Evolutionary conservation across 805 yeast species (phyloP).

Genomic region (Candida adriatica): DNA sequence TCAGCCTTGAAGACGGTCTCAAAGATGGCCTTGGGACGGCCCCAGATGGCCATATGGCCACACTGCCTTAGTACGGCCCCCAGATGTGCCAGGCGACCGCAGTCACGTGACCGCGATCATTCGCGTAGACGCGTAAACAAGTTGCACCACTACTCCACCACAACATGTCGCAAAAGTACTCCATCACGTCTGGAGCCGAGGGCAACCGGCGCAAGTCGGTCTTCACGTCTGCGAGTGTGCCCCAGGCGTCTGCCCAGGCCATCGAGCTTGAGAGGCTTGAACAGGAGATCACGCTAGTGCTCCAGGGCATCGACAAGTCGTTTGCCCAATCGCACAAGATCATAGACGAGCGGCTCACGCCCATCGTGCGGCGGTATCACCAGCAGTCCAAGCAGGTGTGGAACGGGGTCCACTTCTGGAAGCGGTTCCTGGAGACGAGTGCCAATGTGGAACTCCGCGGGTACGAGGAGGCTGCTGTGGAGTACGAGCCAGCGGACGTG

Average conservation of each 20-base stretch:
- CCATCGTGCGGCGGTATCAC: slow-evolving; percentile 57
- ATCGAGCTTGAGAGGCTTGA: slow-evolving; percentile 55
- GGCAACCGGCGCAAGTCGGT: slow-evolving; percentile 22
- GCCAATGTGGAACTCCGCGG: slow-evolving; percentile 58
- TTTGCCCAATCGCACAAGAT: slow-evolving; percentile 60
- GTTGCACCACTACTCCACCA: too few species aligned
- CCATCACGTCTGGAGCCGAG: slow-evolving; percentile 9
- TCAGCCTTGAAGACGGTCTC: too few species aligned
- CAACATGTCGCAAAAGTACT: slow-evolving; percentile 19
- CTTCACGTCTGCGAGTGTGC: slow-evolving; percentile 15
- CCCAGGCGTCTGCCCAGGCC: slow-evolving; percentile 21
- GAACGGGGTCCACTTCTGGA: slow-evolving; percentile 68
- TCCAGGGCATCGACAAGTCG: slow-evolving; percentile 76
- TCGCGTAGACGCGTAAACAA: too few species aligned
- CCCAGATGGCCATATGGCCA: too few species aligned
- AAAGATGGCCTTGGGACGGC: too few species aligned
- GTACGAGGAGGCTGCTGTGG: slow-evolving; percentile 33
- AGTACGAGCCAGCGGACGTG: slow-evolving; percentile 2
- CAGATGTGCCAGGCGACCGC: too few species aligned
- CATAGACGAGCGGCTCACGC: slow-evolving; percentile 61
- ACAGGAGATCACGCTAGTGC: slow-evolving; percentile 67
- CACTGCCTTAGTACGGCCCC: too few species aligned
- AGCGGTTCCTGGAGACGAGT: slow-evolving; percentile 67
- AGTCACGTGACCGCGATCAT: too few species aligned
- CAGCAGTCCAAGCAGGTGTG: slow-evolving; percentile 52